A percentile compares a stretch with the other conserved stretches of the same genome.
Conservation (phyloP, 208 protist species). For the Endotrypanum monterogeii region DNA sequence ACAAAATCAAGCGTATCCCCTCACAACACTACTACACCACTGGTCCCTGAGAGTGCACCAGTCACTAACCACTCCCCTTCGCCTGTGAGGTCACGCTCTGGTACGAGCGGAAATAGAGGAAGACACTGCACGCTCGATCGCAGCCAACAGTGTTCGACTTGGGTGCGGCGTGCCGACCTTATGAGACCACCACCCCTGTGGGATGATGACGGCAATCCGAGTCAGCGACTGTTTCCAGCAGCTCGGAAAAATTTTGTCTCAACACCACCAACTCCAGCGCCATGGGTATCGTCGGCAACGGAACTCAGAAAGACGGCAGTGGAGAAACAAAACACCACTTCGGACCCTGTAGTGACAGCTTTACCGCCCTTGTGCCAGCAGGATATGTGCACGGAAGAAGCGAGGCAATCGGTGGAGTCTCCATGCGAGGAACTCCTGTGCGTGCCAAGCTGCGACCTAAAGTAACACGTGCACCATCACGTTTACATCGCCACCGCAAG, state of each 20-base stretch:
- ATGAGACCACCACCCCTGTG: conserved; percentile 28
- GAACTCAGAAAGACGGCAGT: neutral
- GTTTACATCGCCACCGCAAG: neutral
- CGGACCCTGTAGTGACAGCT: neutral
- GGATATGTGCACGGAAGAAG: conserved; percentile 17
- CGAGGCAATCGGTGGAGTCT: conserved; percentile 11
- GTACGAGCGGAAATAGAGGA: neutral
- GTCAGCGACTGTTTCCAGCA: neutral
- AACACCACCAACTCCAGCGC: neutral
- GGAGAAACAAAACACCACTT: neutral
- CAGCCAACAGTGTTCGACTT: conserved; percentile 15
- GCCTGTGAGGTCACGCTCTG: no score
- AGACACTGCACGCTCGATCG: conserved; percentile 11
- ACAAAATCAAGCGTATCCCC: neutral
- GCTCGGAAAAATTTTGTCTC: neutral
- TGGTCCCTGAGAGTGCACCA: neutral
- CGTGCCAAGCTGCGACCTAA: neutral
- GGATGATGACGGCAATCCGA: conserved; percentile 7
- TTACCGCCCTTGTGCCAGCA: conserved; percentile 1
- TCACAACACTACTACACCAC: no score
- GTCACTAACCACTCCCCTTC: neutral
- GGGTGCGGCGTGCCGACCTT: conserved; percentile 29
- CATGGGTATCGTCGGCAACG: neutral
- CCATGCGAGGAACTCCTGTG: conserved; percentile 12
- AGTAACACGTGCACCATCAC: neutral